These are phyloP conservation scores for Cytospora schulzeri DNA, from an alignment of 2,329 filamentous ascomycete species.

Conservation along the genomic window DNA sequence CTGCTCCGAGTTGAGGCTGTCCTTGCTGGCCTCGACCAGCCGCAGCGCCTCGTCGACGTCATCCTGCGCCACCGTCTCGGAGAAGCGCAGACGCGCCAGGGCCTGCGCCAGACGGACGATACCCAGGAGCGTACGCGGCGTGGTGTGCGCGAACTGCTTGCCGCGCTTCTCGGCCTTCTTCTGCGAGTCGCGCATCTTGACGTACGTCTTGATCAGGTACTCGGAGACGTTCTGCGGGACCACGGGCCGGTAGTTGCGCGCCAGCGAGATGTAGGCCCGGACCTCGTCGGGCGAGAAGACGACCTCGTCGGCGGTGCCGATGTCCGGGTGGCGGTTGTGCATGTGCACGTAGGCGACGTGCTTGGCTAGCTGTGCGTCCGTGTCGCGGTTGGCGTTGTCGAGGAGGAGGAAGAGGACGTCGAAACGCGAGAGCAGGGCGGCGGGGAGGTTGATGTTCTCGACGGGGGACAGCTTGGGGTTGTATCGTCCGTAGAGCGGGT, in stretches of 20 bases:
- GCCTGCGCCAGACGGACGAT: slow-evolving; percentile 93
- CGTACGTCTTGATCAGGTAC: slow-evolving; percentile 96
- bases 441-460: slow-evolving; percentile 99
- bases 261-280: slow-evolving; percentile 92
- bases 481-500: slow-evolving; percentile 96
- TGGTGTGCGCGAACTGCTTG: slow-evolving; percentile 92
- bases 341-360: slow-evolving; percentile 98
- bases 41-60: slow-evolving; percentile 95
- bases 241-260: slow-evolving; percentile 82
- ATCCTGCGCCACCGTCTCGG: slow-evolving; percentile 79
- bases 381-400: slow-evolving; percentile 87
- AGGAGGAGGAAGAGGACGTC: slow-evolving; percentile 96
- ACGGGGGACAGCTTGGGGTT: slow-evolving; percentile 96
- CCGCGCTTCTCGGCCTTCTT: slow-evolving; percentile 88
- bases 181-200: slow-evolving; percentile 89
- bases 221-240: slow-evolving; percentile 86
- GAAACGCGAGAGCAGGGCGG: slow-evolving; percentile 93
- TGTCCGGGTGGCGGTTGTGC: slow-evolving; percentile 89
- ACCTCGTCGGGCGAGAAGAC: slow-evolving; percentile 93
- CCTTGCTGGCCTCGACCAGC: slow-evolving; percentile 90
- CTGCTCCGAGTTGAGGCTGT: slow-evolving; percentile 76
- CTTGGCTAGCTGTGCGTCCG: slow-evolving; percentile 88
- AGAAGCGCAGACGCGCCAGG: slow-evolving; percentile 87
- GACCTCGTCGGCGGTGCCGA: slow-evolving; percentile 54
- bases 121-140: slow-evolving; percentile 88